phyloP scores from a whole-genome alignment of 495 filamentous ascomycete species.

The Podospora conica region DNA sequence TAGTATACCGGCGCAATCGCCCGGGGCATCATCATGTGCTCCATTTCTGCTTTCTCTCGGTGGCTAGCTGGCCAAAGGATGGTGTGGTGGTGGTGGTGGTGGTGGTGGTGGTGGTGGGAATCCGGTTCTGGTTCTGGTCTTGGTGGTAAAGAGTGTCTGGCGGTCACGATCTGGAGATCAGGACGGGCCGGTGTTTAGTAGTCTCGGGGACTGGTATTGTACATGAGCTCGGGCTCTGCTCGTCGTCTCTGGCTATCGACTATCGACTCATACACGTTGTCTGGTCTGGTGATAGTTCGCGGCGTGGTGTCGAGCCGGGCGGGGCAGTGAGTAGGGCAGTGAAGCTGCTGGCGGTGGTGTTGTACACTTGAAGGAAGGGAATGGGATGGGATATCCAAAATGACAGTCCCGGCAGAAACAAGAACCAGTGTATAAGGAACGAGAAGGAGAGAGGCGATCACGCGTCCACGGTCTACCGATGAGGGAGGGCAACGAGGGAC shows the following conservation, averaged over 20 bases:
- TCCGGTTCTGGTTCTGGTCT: conserved; percentile 30
- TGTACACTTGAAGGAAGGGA: conserved; percentile 38
- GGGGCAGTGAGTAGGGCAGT: conserved; percentile 10
- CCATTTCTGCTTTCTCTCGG: conserved; percentile 27
- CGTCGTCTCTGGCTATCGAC: background rate
- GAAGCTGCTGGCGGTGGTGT: conserved; percentile 16
- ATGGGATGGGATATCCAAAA: conserved; percentile 41
- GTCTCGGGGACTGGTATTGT: conserved; percentile 41
- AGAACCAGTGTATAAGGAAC: conserved; percentile 47
- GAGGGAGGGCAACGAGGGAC: conserved; percentile 34
- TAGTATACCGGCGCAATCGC: conserved; percentile 77
- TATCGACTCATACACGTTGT: background rate
- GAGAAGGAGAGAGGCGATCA: conserved; percentile 39
- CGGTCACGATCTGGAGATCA: conserved; percentile 33
- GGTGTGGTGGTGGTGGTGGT: conserved; percentile 40
- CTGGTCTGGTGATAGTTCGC: conserved; percentile 7
- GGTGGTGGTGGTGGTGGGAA: conserved; percentile 23
- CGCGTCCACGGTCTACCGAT: conserved; percentile 45
- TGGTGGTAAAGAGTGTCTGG: conserved; percentile 42
- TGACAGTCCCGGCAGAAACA: conserved; percentile 41
- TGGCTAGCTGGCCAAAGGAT: conserved; percentile 40
- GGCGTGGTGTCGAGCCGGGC: conserved; percentile 12
- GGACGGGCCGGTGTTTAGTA: conserved; percentile 33
- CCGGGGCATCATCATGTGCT: conserved; percentile 43
- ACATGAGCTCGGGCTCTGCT: conserved; percentile 30